Evolutionary conservation across 2,329 filamentous ascomycete genomes (phyloP), one percentile per base, ranked within the genome.

Genomic region (Coniochaeta prunicola): DNA sequence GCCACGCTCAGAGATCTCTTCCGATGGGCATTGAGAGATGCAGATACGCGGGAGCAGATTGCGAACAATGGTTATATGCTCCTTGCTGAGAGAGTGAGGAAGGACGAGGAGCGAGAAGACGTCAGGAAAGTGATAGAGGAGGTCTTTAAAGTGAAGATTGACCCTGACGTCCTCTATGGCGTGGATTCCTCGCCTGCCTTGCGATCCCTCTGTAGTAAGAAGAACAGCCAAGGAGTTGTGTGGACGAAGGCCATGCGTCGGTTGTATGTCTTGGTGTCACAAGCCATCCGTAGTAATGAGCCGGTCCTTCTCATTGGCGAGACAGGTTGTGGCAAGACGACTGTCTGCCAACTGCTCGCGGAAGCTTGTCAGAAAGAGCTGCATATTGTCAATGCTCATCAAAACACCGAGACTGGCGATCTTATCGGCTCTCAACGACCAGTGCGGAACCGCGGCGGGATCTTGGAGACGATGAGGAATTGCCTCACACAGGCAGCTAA

Each of bases 261-360:
- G 57, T 79, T 99, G 0, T 97, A 93, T 68, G 85, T 96, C 7
- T 80, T 99, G 13, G 91, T 99, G n/a, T 86, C 88, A 5, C 83
- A 90, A 66, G 94, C 94, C 1, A 78, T 99, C 60, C 83, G 84
- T 28, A 94, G 97, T 69, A 92, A 96, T 62, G 94, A 99, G 71
- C 94, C 94, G 0, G 91, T 99, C 3, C 80, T 99, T 21, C 80
- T 99, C 5, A 91, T 99, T 13, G 94, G 94, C 62, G 96, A 99
- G 71, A 99, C 94, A 19, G 94, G 94, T 6, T 97, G 93, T 68
- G 94, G 96, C 61, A 99, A 99, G 76, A 99, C 94, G 0, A 97
- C 93, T 2, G 90, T 99, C 7, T 96, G 91, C 65, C 94, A 99
- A 71, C 82, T 96, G 69, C 81, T 97, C 57, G 92, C 94, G 3